Evolutionary conservation across 768 basidiomycete genomes (phyloP).

Genomic region (Mycena galericulata): DNA sequence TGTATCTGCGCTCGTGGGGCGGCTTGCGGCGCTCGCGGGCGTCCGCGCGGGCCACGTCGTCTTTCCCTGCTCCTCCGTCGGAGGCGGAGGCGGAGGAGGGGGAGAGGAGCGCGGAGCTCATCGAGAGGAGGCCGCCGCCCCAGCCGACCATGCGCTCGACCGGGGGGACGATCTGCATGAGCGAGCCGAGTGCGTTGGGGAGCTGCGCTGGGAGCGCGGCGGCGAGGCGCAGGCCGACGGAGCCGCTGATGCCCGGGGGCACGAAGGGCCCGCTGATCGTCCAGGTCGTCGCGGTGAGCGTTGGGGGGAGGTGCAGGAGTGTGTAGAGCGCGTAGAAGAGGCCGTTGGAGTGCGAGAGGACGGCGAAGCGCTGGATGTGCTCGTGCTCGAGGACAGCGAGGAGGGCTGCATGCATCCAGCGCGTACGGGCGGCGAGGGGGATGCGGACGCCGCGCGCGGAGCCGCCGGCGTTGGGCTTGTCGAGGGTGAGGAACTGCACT

Average conservation of each 20-base stretch:
- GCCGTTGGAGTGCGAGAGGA: conserved; percentile 33
- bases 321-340: conserved; percentile 32
- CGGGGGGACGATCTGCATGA: conserved; percentile 24
- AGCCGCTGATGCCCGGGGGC: conserved; percentile 24
- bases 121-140: conserved; percentile 29
- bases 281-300: conserved; percentile 22
- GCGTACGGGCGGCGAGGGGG: conserved; percentile 24
- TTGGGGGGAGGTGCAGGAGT: conserved; percentile 25
- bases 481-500: conserved; percentile 29
- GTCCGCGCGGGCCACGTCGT: not conserved
- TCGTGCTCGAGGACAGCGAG: conserved; percentile 29
- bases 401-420: conserved; percentile 31
- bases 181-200: conserved; percentile 27
- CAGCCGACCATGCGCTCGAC: conserved; percentile 11
- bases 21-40: conserved; percentile 8
- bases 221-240: conserved; percentile 20
- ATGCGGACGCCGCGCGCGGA: not conserved
- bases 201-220: conserved; percentile 20
- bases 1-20: conserved; percentile 21
- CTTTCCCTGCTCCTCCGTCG: too few species aligned
- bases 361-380: conserved; percentile 24
- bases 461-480: conserved; percentile 25
- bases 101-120: conserved; percentile 4
- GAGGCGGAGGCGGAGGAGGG: not conserved
- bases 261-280: conserved; percentile 28